Base-by-base conservation (phyloP, 139 green algal species). In the Picochlorum sp. region DNA sequence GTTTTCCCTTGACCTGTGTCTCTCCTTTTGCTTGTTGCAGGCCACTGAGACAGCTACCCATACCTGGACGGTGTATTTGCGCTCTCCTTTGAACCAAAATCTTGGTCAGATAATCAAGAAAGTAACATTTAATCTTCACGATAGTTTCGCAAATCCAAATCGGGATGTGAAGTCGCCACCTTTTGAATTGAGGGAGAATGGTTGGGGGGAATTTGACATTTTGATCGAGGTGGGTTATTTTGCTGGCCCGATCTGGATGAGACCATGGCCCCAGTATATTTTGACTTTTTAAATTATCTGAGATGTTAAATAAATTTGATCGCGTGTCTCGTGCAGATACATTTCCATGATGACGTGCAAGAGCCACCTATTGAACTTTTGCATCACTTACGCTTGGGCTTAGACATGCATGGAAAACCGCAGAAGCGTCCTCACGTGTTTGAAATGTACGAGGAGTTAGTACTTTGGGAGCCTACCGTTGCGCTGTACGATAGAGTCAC, bases 181-280 rank as follows among this genome's bases (percentile, higher is more conserved):
- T 8, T 81, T 63, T 37, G 68, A 83, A 68, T 32, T 93, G 14
- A 91, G 75, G 22, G 91, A 98, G 66, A 74, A 62, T 25, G 91
- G 91, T 12, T 98, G 91, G 91, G 91, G 91, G 35, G 91, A 98
- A 74, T 98, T 98, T 67, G 89, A 98, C 47, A 93, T 95, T 47
- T 59, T 55, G 13, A 61, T 89, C 10, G 39, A 47, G n/a, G n/a
- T n/a, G n/a, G n/a, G n/a, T n/a, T n/a, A n/a, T n/a, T n/a, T n/a
- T n/a, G n/a, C n/a, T n/a, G n/a, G 56, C 66, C 69, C 78, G 93
- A 54, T 39, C 74, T 43, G 41, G 24, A 43, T 70, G 13, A 37
- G n/a, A 18, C 26, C 35, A 63, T 14, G 18, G 18, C 39, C 18
- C n/a, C 39, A 18, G 18, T 49, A 18, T n/a, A 18, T n/a, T n/a